Conservation (phyloP, 768 basidiomycete species). For the Rhizopogon vesiculosus region DNA sequence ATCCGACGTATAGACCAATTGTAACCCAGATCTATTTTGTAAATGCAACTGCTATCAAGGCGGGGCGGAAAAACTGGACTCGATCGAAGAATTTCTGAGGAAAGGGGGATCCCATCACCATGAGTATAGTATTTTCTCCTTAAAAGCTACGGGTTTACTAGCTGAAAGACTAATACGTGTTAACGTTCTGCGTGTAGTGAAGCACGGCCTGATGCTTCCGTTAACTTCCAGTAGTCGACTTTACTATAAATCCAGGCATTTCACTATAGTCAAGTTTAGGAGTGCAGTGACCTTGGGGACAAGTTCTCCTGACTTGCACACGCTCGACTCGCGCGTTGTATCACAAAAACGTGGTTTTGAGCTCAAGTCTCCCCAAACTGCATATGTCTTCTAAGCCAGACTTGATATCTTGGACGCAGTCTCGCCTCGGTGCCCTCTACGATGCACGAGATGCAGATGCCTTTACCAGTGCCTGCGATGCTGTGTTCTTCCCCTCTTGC, state of each 20-base stretch:
- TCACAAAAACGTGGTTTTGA: neutral
- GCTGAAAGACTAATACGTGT: too few relatives aligned
- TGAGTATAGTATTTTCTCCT: too few relatives aligned
- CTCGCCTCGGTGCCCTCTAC: constrained; percentile 24
- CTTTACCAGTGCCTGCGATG: constrained; percentile 18
- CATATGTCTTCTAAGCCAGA: constrained; percentile 2
- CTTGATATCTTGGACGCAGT: constrained; percentile 23
- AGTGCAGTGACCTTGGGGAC: neutral
- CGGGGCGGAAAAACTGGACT: too few relatives aligned
- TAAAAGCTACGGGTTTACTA: too few relatives aligned
- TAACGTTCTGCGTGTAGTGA: too few relatives aligned
- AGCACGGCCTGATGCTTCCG: neutral
- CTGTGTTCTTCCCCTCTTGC: constrained; percentile 27
- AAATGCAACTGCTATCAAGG: too few relatives aligned
- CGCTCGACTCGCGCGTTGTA: neutral
- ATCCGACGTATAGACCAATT: too few relatives aligned
- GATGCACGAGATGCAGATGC: constrained; percentile 8
- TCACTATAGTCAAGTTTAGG: neutral
- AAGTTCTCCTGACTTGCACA: neutral
- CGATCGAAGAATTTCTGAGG: too few relatives aligned
- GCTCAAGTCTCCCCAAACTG: neutral
- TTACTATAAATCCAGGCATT: neutral
- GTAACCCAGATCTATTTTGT: too few relatives aligned
- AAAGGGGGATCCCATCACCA: too few relatives aligned
- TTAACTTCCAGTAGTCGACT: neutral